phyloP scores from a whole-genome alignment of 208 protist species.

The Endotrypanum monterogeii region DNA sequence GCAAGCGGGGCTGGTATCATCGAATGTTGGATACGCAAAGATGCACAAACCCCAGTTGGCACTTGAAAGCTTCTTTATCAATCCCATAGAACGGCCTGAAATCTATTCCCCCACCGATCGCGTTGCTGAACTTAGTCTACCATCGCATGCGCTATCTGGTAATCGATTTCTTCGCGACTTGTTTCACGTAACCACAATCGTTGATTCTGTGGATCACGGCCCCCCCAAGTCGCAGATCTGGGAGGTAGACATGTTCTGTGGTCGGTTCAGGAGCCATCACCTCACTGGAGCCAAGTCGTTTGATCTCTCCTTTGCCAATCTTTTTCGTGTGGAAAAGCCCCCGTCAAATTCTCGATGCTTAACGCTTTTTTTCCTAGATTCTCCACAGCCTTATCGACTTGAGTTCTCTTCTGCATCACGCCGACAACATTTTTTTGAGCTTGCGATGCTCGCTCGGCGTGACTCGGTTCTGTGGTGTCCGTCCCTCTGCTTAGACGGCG shows the following conservation, averaged over 20 bases:
- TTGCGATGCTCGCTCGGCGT: conserved; percentile 56
- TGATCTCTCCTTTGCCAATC: conserved; percentile 39
- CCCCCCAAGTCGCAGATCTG: conserved; percentile 67
- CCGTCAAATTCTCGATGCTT: conserved; percentile 39
- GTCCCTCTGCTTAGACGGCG: conserved; percentile 53
- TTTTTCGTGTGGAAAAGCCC: conserved; percentile 75
- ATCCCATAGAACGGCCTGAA: conserved; percentile 34
- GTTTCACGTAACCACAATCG: conserved; percentile 66
- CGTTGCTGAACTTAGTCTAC: conserved; percentile 42
- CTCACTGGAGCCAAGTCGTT: conserved; percentile 54
- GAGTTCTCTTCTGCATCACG: conserved; percentile 59
- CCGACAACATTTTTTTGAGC: conserved; percentile 74
- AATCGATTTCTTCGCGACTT: conserved; percentile 64
- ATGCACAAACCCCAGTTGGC: conserved; percentile 21
- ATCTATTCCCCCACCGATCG: conserved; percentile 44
- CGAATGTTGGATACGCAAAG: background rate
- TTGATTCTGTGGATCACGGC: conserved; percentile 26
- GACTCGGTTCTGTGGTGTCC: conserved; percentile 83
- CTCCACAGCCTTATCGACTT: conserved; percentile 66
- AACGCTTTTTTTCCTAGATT: conserved; percentile 75
- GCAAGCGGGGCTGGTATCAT: background rate
- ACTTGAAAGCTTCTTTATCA: conserved; percentile 26
- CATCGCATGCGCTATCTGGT: conserved; percentile 70
- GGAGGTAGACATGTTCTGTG: conserved; percentile 63
- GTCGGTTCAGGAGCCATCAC: conserved; percentile 58